Evolutionary conservation across 306 rosid species (phyloP), one percentile per base, ranked within the genome.

Genomic region (Sechiopsis laciniata): DNA sequence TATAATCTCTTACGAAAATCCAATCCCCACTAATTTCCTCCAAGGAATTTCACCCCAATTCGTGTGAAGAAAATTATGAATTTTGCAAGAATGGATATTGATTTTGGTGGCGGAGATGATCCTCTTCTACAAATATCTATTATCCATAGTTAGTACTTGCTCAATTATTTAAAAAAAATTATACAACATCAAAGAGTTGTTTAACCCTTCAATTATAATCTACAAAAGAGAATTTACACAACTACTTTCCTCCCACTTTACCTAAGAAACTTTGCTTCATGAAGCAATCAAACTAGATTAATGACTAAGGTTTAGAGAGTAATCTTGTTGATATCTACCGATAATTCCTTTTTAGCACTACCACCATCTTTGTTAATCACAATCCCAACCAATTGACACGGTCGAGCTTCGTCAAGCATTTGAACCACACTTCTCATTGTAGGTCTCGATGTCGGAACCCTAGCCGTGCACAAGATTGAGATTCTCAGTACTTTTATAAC

Each of bases 391-490:
- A 94, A 55, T 51, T 79, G 83, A 76, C 85, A 79, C 7, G 91
- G 89, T 22, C 79, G 90, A 10, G 89, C 96, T 53, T 86, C 96
- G 53, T 87, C 85, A 0, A 95, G 88, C 89, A 86, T 88, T 46
- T 95, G 97, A 55, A 95, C 97, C 67, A 95, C 99, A 62, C 75
- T 79, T 76, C 92, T 88, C 99, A 95, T 95, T 12, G 83, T 79
- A 4, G 97, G 99, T 68, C 99, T 88, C 9, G 78, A 9, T 40
- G 86, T 82, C 0, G 97, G 97, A 46, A 84, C 79, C 61, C 85
- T 84, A 0, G 84, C 83, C 0, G 97, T 89, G 81, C 99, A 91
- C 1, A 91, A 58, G 59, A 95, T 81, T 2, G 87, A 91, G 17
- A 89, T 87, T 78, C 80, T 89, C 71, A 95, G 10, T 8, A 95